A percentile compares a stretch with the other conserved stretches of the same genome.
These are phyloP conservation scores for Blastomyces percursus DNA, from an alignment of 2,329 filamentous ascomycete genomes.

Conservation along the genomic window DNA sequence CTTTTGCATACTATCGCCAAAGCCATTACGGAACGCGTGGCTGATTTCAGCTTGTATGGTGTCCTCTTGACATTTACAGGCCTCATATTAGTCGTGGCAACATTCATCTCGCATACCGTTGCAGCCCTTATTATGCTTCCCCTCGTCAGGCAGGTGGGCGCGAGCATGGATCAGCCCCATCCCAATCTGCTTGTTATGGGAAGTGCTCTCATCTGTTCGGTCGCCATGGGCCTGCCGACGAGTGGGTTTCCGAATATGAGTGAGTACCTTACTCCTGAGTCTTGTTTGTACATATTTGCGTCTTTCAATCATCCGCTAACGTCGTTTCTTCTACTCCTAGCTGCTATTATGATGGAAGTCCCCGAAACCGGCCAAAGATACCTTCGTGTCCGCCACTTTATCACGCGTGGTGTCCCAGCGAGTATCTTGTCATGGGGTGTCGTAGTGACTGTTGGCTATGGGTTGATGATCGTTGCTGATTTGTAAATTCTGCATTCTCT, in stretches of 20 bases:
- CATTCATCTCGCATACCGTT: slow-evolving; percentile 96
- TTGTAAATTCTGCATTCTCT: slow-evolving; percentile 35
- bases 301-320: background rate
- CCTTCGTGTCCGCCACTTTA: slow-evolving; percentile 83
- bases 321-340: slow-evolving; percentile 36
- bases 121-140: slow-evolving; percentile 91
- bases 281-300: slow-evolving; percentile 1
- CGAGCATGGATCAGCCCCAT: slow-evolving; percentile 75
- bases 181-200: slow-evolving; percentile 95
- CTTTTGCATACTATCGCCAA: slow-evolving; percentile 78
- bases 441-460: slow-evolving; percentile 81
- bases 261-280: slow-evolving; percentile 43
- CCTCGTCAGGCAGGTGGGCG: slow-evolving; percentile 75
- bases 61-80: slow-evolving; percentile 75
- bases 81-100: slow-evolving; percentile 83
- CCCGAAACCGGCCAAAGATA: slow-evolving; percentile 82
- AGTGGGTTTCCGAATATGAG: slow-evolving; percentile 99
- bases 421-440: slow-evolving; percentile 72
- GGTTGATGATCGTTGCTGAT: slow-evolving; percentile 67
- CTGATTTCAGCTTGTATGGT: slow-evolving; percentile 71
- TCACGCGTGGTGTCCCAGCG: slow-evolving; percentile 81
- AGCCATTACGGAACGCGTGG: slow-evolving; percentile 61
- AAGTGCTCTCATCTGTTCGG: slow-evolving; percentile 88
- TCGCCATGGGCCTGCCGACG: slow-evolving; percentile 94
- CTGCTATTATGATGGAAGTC: slow-evolving; percentile 99